These are phyloP conservation scores for Geotrichum phurueaensis DNA, from an alignment of 1,139 yeast species.

Conservation along the genomic window DNA sequence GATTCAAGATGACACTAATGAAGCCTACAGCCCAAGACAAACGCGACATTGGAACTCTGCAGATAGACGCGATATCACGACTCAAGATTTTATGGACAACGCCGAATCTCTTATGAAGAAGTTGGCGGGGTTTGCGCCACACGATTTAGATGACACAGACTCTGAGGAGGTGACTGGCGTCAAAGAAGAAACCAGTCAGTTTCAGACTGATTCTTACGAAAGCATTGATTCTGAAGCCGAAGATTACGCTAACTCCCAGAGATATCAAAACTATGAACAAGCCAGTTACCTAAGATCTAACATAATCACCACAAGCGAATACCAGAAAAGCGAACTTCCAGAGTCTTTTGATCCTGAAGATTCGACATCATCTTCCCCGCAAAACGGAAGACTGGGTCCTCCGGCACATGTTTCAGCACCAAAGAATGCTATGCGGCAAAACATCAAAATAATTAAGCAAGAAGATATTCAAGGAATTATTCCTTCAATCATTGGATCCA, in stretches of 20 bases:
- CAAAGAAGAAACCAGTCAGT: not conserved
- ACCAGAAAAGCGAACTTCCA: not conserved
- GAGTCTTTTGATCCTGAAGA: conserved; percentile 5
- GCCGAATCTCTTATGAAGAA: conserved; percentile 16
- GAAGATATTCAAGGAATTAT: conserved; percentile 14
- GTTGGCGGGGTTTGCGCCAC: conserved; percentile 4
- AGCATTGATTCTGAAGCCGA: not conserved
- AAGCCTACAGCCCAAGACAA: not conserved
- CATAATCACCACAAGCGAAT: not conserved
- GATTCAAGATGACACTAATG: conserved; percentile 1
- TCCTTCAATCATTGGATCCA: conserved; percentile 13
- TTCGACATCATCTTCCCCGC: not conserved
- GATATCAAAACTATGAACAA: not conserved
- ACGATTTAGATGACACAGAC: not conserved
- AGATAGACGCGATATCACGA: conserved; percentile 15
- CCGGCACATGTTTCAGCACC: conserved; percentile 1
- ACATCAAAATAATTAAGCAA: conserved; percentile 12
- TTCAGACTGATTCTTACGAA: conserved; percentile 6
- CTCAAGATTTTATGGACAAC: conserved; percentile 17
- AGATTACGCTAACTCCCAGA: not conserved
- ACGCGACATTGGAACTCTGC: conserved; percentile 12
- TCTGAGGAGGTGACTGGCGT: not conserved
- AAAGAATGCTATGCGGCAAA: conserved; percentile 1
- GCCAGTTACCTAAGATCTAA: not conserved
- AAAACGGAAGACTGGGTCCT: not conserved